Evolutionary conservation across 2,329 filamentous ascomycete species (phyloP).

Genomic region (Colletotrichum tropicicola): DNA sequence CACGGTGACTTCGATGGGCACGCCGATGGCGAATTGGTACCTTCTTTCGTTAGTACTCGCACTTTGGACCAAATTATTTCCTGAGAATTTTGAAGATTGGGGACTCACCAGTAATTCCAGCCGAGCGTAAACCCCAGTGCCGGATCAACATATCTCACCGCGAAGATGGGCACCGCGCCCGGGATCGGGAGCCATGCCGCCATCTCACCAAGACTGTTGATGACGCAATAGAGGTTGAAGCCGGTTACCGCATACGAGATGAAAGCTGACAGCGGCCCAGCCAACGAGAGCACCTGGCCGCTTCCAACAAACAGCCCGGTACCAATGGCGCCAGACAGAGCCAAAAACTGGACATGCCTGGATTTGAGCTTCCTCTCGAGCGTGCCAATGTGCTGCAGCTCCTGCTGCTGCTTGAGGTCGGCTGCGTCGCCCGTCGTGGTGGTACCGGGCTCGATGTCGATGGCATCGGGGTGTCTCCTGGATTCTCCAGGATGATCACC

Average conservation of each 20-base stretch:
- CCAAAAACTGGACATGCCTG: constrained; percentile 52
- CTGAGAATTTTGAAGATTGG: too few relatives aligned
- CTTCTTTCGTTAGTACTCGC: neutral
- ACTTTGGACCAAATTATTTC: neutral
- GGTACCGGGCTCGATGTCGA: neutral
- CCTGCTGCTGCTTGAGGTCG: constrained; percentile 27
- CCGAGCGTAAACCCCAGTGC: constrained; percentile 58
- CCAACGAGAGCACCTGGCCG: constrained; percentile 51
- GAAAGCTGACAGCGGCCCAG: constrained; percentile 51
- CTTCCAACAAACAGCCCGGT: constrained; percentile 55
- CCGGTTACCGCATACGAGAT: constrained; percentile 53
- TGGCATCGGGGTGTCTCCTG: neutral
- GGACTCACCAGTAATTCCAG: constrained; percentile 57
- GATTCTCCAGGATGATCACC: neutral
- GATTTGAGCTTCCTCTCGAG: constrained; percentile 49
- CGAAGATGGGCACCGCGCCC: constrained; percentile 60
- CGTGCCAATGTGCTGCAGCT: constrained; percentile 42
- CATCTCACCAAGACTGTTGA: constrained; percentile 64
- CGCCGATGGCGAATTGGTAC: constrained; percentile 57
- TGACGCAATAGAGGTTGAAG: constrained; percentile 57
- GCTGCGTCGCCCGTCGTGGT: neutral
- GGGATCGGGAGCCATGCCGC: constrained; percentile 69
- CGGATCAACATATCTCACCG: constrained; percentile 56
- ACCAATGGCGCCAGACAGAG: constrained; percentile 51
- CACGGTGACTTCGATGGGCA: constrained; percentile 57